Evolutionary conservation across 805 yeast genomes (phyloP), one percentile per base, ranked within the genome.

Genomic region (Teunomyces pallodes): DNA sequence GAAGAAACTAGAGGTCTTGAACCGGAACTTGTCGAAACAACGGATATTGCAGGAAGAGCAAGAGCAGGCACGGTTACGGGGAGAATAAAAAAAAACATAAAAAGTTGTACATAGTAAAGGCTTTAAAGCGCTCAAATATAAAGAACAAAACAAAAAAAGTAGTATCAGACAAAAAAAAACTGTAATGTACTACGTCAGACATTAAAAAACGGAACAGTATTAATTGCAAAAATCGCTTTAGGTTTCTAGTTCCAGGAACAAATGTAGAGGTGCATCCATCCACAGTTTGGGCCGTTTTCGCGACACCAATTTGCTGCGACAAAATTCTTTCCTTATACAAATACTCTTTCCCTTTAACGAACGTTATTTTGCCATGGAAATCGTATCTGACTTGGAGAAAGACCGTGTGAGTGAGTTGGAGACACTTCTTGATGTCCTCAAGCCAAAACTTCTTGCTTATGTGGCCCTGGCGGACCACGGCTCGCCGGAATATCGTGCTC

Each of bases 1-100:
- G 78, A 72, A 73, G 50, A 90, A 88, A 65, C 73, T 90, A 46
- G 82, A 79, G 38, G 69, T 78, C 4, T 70, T 87, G 66, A 81
- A 86, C 60, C 76, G 82, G 51, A 74, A 72, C 55, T 66, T 73
- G 55, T 58, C 72, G 9, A 62, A 54, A 42, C 70, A 63, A 55
- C 58, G 61, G 36, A 59, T 56, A 36, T 43, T 60, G 5, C 48
- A 47, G 33, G 65, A 66, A 51, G 55, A 72, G 9, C 45, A 42
- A 29, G 52, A 78, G 10, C 26, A 16, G 10, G 43, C 35, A 8
- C 43, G 43, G 3, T 29, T 28, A 30, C 26, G 29, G 9, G 14
- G 35, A 32, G 29, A 41, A n/a, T 41, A 36, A 36, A 2, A 36
- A 2, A 5, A 16, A 27, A 31, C 29, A 30, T 20, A 30, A 46